phyloP scores from a whole-genome alignment of 2,329 filamentous ascomycete species.

The Colletotrichum eremochloae region DNA sequence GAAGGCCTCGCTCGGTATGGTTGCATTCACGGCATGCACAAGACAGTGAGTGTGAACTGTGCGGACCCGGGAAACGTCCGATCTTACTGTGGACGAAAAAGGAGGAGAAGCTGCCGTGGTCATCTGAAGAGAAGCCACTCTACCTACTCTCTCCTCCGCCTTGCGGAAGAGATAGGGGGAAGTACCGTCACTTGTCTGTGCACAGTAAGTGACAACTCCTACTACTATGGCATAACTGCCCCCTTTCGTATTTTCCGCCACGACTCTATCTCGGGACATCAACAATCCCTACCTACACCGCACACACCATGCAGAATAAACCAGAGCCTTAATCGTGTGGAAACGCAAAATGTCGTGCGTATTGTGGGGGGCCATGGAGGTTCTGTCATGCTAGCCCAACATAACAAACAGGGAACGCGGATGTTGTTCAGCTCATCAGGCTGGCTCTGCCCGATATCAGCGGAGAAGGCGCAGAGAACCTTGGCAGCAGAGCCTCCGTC shows the following conservation, averaged over 20 bases:
- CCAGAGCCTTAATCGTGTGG: constrained; percentile 23
- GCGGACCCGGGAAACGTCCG: constrained; percentile 70
- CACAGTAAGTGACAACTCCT: constrained; percentile 47
- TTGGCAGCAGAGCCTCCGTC: constrained; percentile 88
- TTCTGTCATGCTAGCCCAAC: constrained; percentile 26
- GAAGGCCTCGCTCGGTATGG: constrained; percentile 67
- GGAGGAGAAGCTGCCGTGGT: constrained; percentile 79
- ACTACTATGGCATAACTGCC: not conserved
- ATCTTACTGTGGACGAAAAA: constrained; percentile 73
- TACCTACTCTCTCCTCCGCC: constrained; percentile 79
- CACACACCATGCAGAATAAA: not conserved
- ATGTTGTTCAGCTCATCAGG: constrained; percentile 83
- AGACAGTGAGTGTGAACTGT: constrained; percentile 64
- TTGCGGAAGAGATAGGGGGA: constrained; percentile 67
- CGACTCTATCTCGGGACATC: constrained; percentile 14
- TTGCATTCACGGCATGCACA: constrained; percentile 61
- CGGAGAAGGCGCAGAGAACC: constrained; percentile 87
- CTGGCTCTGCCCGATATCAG: constrained; percentile 76
- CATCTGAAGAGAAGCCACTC: constrained; percentile 78
- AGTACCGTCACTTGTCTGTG: constrained; percentile 64
- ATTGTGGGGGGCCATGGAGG: not conserved
- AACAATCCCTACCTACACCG: not conserved
- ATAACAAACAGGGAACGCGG: constrained; percentile 73
- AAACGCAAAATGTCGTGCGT: constrained; percentile 26
- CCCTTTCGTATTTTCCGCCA: not conserved